Evolutionary conservation across 306 rosid species (phyloP), one percentile per base, ranked within the genome.

Genomic region (Cyamopsis tetragonoloba): DNA sequence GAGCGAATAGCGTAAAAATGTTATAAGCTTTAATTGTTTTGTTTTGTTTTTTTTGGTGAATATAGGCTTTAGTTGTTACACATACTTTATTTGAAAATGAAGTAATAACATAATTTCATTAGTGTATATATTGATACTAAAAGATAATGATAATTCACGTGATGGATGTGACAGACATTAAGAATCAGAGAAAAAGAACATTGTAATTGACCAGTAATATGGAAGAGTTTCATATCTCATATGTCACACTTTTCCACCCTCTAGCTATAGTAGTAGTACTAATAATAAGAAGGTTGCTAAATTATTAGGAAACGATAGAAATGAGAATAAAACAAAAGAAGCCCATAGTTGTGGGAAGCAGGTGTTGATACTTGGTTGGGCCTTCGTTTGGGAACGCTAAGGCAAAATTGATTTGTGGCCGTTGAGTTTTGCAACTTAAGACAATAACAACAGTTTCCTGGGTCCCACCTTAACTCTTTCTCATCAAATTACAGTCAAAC

Each of bases 401-500:
- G 18, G 15, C 75, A 9, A 66, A 37, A 48, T 23, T 35, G 37
- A 60, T 66, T 72, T 11, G 0, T n/a, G 73, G 37, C 85, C 85
- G 76, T 80, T 63, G 59, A 76, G 51, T 50, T 59, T 28, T 58
- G 19, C 47, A 39, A 5, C 53, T 60, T 18, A 27, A 54, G n/a
- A 41, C 22, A 30, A 39, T 19, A 79, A 24, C 0, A 32, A 48
- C 39, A 14, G 12, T 1, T 47, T n/a, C n/a, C n/a, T 34, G 26
- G 79, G 86, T 31, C 67, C 76, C 81, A 34, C 39, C 66, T n/a
- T n/a, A n/a, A 53, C 2, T 5, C 26, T 47, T 14, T 53, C 53
- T 14, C 68, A 35, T 76, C 49, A 42, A 6, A 28, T 41, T 46
- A 13, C 31, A 39, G 17, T 35, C 46, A 57, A 13, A 51, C 47